A percentile compares a stretch with the other conserved stretches of the same genome.
phyloP scores from a whole-genome alignment of 1,139 yeast genomes.

The Meyerozyma elateridarum region DNA sequence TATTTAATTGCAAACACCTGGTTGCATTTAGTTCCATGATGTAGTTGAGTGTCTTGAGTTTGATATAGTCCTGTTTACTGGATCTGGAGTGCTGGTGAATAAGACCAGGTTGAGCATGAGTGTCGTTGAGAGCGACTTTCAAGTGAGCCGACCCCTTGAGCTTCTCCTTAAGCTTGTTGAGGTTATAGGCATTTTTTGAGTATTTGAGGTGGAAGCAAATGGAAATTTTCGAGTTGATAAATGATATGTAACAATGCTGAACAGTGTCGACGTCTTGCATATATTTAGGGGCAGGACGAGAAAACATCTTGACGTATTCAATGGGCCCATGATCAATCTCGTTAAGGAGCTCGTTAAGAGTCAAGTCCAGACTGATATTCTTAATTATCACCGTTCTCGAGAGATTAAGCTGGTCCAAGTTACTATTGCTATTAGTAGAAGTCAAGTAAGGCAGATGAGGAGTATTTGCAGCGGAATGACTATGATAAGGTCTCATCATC shows the following conservation, averaged over 20 bases:
- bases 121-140: constrained; percentile 30
- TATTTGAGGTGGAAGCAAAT: constrained; percentile 33
- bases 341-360: constrained; percentile 29
- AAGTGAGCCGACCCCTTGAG: constrained; percentile 29
- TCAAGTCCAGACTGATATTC: constrained; percentile 24
- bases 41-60: constrained; percentile 39
- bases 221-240: constrained; percentile 33
- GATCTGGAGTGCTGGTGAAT: constrained; percentile 7
- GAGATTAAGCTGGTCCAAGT: constrained; percentile 30
- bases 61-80: constrained; percentile 32
- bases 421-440: constrained; percentile 16
- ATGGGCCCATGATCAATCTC: constrained; percentile 41
- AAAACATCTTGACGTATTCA: constrained; percentile 36
- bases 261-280: constrained; percentile 18
- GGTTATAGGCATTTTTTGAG: constrained; percentile 19
- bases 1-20: constrained; percentile 25
- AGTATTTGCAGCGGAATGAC: constrained; percentile 16
- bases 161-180: constrained; percentile 21
- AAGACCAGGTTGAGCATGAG: constrained; percentile 1
- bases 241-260: constrained; percentile 37
- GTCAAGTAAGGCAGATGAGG: constrained; percentile 20
- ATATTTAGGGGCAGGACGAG: constrained; percentile 26
- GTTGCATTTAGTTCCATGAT: constrained; percentile 40
- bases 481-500: constrained; percentile 10
- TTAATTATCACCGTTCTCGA: constrained; percentile 37